phyloP scores from a whole-genome alignment of 2,329 filamentous ascomycete genomes.

The Fusarium sp. region DNA sequence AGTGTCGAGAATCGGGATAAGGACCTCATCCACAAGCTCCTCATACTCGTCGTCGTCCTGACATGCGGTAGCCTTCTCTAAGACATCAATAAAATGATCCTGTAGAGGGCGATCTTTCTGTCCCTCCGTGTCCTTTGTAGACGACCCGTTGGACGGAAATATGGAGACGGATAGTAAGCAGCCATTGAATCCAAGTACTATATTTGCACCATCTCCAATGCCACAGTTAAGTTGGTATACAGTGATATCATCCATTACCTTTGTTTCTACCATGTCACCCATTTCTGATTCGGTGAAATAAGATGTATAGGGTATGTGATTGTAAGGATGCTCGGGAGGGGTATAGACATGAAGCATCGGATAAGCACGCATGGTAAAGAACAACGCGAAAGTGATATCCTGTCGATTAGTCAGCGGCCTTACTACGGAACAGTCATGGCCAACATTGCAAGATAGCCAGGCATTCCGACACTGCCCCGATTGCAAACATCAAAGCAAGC shows the following conservation, averaged over 20 bases:
- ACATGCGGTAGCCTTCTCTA: neutral
- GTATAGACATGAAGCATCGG: neutral
- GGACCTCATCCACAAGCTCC: neutral
- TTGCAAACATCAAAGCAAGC: neutral
- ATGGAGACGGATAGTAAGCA: neutral
- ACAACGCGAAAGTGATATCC: neutral
- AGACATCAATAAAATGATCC: neutral
- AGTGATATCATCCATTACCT: neutral
- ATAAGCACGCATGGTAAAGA: neutral
- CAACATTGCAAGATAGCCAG: too few relatives aligned
- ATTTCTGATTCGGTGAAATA: accelerated
- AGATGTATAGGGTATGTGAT: too few relatives aligned
- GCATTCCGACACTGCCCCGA: neutral
- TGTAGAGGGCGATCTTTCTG: neutral
- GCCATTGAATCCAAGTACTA: neutral
- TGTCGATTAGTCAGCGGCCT: neutral
- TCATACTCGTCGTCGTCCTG: neutral
- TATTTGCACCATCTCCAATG: neutral
- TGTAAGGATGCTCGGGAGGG: neutral
- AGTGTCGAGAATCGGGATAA: neutral
- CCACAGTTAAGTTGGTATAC: neutral
- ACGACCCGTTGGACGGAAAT: neutral
- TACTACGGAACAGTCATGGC: neutral
- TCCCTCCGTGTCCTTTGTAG: accelerated
- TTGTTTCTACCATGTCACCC: accelerated